Percentiles rank a stretch among this genome's conserved stretches.
Conservation (phyloP, 2,329 filamentous ascomycete species). For the Nakataea oryzae region DNA sequence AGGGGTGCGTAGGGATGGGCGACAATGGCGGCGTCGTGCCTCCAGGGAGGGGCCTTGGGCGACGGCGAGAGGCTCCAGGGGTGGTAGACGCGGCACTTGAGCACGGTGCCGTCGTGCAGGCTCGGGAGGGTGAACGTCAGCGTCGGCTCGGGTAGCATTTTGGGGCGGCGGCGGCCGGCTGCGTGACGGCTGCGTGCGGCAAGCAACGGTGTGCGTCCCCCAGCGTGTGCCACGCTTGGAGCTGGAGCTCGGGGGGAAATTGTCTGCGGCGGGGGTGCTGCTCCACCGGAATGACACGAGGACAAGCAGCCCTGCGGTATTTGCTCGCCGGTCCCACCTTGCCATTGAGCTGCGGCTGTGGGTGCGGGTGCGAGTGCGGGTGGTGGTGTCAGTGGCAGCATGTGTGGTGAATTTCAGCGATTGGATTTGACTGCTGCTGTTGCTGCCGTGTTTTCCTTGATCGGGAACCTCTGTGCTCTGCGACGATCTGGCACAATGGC, state of each 20-base stretch:
- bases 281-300: not conserved
- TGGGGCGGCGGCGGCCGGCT: not conserved
- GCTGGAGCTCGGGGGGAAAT: not conserved
- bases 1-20: conserved; percentile 88
- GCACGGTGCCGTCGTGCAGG: conserved; percentile 61
- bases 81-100: conserved; percentile 80
- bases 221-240: not conserved
- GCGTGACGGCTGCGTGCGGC: too few species aligned
- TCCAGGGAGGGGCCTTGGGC: conserved; percentile 27
- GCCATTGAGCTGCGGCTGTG: too few species aligned
- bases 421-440: too few species aligned
- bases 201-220: not conserved
- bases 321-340: not conserved
- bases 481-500: not conserved
- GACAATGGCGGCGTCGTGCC: conserved; percentile 49
- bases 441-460: not conserved
- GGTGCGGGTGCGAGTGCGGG: too few species aligned
- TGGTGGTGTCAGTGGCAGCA: too few species aligned
- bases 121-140: conserved; percentile 73
- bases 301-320: too few species aligned
- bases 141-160: conserved; percentile 45
- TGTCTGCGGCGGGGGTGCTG: not conserved
- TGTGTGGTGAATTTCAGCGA: too few species aligned
- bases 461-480: not conserved
- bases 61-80: conserved; percentile 34